Base-by-base conservation (phyloP, 176 grass and related monocot genomes). In the Bothriochloa decipiens region DNA sequence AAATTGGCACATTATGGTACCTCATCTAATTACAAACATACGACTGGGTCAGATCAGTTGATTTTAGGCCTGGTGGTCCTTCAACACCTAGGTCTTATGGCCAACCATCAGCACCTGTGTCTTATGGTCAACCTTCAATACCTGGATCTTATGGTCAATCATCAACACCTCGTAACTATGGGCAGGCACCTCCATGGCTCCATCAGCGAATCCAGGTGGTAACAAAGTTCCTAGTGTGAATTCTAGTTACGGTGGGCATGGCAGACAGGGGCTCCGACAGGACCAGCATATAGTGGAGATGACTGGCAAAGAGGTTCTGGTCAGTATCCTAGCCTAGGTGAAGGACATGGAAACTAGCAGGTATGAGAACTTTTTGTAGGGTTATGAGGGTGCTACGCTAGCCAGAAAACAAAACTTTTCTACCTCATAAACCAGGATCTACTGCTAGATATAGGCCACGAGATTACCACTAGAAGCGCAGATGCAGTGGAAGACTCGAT, bases 261-360 rank as follows among this genome's bases (percentile, higher is more conserved):
- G 49, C 66, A 76, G 11, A 45, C 70, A 85, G 16, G 84, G 67
- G 10, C 1, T 32, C 29, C 2, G 2, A 6, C 50, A 81, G 70
- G 53, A 62, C 66, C 86, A 32, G 26, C 79, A 47, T 82, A 82
- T 86, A 81, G 77, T 16, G 79, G 70, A 47, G 79, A 91, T 68
- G 82, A 83, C 29, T 77, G 47, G 66, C 89, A 91, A 74, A 81
- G 72, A 29, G 40, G 32, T 53, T 70, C 80, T 72, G 70, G 35
- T 71, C 50, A 76, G 18, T 62, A 92, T 80, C 45, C 82, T 86
- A 84, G 63, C 72, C 75, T 75, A 81, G 40, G 55, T 42, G 89
- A 89, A 75, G 85, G 79, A 65, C 92, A 78, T 41, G 87, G 76
- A 28, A 81, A 78, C 26, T 90, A 87, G 90, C 90, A 90, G 90